A percentile compares a stretch with the other conserved stretches of the same genome.
These are phyloP conservation scores for Rhamnella rubrinervis DNA, from an alignment of 331 rosid species.

Conservation along the genomic window DNA sequence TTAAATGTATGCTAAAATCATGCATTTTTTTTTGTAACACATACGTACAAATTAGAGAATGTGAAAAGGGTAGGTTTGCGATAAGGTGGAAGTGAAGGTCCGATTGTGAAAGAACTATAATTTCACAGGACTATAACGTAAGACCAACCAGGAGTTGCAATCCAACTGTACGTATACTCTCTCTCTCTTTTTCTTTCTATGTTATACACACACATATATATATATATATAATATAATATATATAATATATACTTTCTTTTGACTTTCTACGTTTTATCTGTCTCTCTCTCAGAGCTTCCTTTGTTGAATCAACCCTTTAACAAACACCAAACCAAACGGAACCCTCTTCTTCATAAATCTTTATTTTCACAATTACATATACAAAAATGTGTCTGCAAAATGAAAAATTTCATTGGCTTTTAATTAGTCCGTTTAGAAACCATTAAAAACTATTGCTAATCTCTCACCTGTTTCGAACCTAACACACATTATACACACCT, in stretches of 20 bases:
- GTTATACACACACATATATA: background rate
- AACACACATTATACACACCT: conserved; percentile 28
- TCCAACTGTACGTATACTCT: conserved; percentile 32
- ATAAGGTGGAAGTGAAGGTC: conserved; percentile 9
- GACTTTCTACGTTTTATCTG: conserved; percentile 44
- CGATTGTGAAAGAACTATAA: conserved; percentile 9
- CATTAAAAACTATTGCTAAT: conserved; percentile 39
- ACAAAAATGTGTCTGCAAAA: background rate
- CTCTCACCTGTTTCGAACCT: conserved; percentile 58
- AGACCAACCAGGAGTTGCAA: conserved; percentile 43
- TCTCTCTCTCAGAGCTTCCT: conserved; percentile 34
- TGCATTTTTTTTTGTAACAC: no score
- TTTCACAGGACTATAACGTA: conserved; percentile 29
- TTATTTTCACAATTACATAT: background rate
- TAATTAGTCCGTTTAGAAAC: conserved; percentile 35
- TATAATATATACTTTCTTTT: conserved; percentile 26
- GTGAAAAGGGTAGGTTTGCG: background rate
- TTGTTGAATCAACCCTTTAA: conserved; percentile 46
- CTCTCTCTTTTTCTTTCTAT: conserved; percentile 16
- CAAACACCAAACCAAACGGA: conserved; percentile 39
- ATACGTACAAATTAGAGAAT: background rate
- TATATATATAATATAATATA: background rate
- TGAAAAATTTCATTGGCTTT: background rate
- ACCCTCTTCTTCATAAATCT: background rate
- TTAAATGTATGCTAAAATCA: no score